Evolutionary conservation across 441 rosid genomes (phyloP).

Genomic region (Populus tomentosa): DNA sequence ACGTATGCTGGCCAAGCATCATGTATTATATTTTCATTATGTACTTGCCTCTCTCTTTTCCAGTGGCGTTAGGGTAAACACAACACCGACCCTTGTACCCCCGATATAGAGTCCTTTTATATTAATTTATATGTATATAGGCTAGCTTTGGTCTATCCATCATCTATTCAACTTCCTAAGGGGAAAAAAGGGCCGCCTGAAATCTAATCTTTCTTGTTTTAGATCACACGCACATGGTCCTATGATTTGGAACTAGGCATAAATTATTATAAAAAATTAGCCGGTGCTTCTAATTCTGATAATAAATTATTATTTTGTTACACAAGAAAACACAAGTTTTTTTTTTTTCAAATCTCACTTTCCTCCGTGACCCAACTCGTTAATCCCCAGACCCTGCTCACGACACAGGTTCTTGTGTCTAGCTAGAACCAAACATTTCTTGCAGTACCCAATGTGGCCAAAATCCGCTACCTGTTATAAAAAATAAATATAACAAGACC

Average conservation of each 20-base stretch:
- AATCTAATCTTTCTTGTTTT: conserved; percentile 44
- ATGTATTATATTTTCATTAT: background rate
- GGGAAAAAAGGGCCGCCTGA: conserved; percentile 36
- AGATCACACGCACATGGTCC: conserved; percentile 44
- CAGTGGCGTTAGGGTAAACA: background rate
- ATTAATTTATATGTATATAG: background rate
- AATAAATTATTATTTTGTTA: conserved; percentile 6
- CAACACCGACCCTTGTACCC: conserved; percentile 8
- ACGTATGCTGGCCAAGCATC: background rate
- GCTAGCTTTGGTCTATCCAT: background rate
- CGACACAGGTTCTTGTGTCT: conserved; percentile 20
- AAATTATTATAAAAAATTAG: conserved; percentile 12
- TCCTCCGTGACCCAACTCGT: conserved; percentile 6
- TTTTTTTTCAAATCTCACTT: conserved; percentile 16
- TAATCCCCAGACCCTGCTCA: conserved; percentile 15
- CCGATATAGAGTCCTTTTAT: background rate
- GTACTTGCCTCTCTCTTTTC: background rate
- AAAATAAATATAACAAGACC: background rate
- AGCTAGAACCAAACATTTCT: background rate
- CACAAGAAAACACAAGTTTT: background rate
- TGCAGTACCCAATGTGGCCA: background rate
- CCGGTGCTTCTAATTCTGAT: conserved; percentile 18
- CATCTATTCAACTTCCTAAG: conserved; percentile 18
- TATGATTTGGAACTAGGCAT: conserved; percentile 15
- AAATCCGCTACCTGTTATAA: background rate